Evolutionary conservation across 345 rosid species (phyloP), one percentile per base, ranked within the genome.

Genomic region (Ceriops tagal): DNA sequence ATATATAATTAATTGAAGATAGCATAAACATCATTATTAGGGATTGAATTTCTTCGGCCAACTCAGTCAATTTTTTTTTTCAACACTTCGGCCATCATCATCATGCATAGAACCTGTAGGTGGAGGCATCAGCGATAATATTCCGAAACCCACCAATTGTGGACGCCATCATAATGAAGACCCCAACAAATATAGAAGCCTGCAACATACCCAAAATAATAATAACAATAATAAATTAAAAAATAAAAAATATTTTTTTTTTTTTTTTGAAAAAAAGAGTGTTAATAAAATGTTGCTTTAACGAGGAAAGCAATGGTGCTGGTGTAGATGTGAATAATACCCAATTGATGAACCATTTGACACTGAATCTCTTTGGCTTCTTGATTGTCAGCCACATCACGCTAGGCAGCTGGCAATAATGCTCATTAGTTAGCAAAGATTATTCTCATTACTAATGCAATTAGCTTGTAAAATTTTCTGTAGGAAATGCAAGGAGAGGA

Each of bases 91-190:
- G 26, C 26, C 26, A 24, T 24, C 26, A 24, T 24, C 26, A 24
- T 24, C 26, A 24, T 24, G 92, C 73, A 64, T 95, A 95, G 83
- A 95, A 95, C 28, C 80, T 83, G 68, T 88, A 95, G 8, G 95
- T 86, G 39, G 93, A 86, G 65, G 99, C 83, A 81, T 95, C 97
- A 0, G 82, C 53, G 13, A 89, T 65, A 46, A 95, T 95, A 84
- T 89, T 91, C 78, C 97, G 82, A 21, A 95, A 74, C 31, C 97
- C 99, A 39, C 99, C 99, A 35, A 95, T 81, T 1, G 99, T 91
- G 18, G 99, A 95, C 32, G 96, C 97, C 72, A 85, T 5, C 96
- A 95, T 95, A 30, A 93, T 87, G 80, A 90, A 86, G 75, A 79
- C 69, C 70, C 99, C 97, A 53, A 88, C 22, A 46, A 83, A 62